Conservation (phyloP, 1,284 basidiomycete genomes). For the Agaricales sp. region DNA sequence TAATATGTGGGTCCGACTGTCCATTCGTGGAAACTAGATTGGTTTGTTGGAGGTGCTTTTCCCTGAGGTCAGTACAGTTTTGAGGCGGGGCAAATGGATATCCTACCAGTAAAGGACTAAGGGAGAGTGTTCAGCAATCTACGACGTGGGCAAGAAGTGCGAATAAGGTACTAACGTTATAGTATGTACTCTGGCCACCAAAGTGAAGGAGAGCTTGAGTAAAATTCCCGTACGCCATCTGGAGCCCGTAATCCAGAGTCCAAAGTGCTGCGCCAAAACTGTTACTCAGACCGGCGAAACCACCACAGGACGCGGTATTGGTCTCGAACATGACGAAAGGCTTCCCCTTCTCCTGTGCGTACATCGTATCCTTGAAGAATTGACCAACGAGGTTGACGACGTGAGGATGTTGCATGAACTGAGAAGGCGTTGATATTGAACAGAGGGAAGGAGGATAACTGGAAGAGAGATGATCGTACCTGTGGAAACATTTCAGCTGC, state of each 20-base stretch:
- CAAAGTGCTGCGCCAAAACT: slow-evolving; percentile 66
- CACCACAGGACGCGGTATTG: slow-evolving; percentile 76
- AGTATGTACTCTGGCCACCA: slow-evolving; percentile 58
- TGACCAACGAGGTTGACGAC: no score
- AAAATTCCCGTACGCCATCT: slow-evolving; percentile 54
- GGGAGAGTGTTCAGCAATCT: slow-evolving; percentile 2
- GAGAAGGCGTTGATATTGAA: not conserved
- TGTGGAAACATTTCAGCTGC: no score
- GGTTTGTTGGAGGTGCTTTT: slow-evolving; percentile 55
- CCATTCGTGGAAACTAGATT: slow-evolving; percentile 48
- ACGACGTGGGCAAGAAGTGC: no score
- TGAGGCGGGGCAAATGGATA: slow-evolving; percentile 15
- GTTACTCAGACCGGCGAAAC: slow-evolving; percentile 67
- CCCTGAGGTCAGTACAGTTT: no score
- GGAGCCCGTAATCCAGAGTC: slow-evolving; percentile 54
- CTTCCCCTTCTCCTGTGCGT: slow-evolving; percentile 37
- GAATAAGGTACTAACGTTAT: slow-evolving; percentile 39
- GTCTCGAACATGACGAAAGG: slow-evolving; percentile 70
- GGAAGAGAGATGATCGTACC: not conserved
- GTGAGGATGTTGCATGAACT: slow-evolving; percentile 27
- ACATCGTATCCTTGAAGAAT: slow-evolving; percentile 38
- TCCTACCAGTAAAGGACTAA: slow-evolving; percentile 2
- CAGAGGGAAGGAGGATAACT: slow-evolving; percentile 17
- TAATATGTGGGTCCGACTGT: slow-evolving; percentile 62
- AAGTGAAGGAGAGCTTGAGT: slow-evolving; percentile 48